phyloP scores from a whole-genome alignment of 1,284 basidiomycete species.

The Cutaneotrichosporon arboriforme region DNA sequence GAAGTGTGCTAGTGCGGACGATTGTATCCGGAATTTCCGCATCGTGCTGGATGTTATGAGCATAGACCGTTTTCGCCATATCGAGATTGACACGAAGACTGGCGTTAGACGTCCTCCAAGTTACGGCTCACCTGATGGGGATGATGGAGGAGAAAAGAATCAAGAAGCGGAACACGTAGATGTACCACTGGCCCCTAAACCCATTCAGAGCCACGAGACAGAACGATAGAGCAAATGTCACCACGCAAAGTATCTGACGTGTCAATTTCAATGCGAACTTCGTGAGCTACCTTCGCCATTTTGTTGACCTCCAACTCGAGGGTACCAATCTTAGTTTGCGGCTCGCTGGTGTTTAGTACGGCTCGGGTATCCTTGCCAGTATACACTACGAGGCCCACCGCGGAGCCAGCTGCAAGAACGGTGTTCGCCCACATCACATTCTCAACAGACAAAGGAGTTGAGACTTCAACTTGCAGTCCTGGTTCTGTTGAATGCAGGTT shows the following conservation, averaged over 20 bases:
- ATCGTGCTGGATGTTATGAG: conserved; percentile 90
- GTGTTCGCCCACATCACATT: conserved; percentile 98
- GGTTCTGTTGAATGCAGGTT: conserved; percentile 57
- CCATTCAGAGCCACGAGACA: conserved; percentile 92
- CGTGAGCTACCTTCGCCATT: conserved; percentile 70
- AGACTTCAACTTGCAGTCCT: conserved; percentile 56
- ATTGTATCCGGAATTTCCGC: conserved; percentile 89
- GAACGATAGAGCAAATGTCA: conserved; percentile 87
- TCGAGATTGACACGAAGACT: conserved; percentile 97
- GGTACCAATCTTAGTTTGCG: conserved; percentile 88
- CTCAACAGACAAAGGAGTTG: conserved; percentile 80
- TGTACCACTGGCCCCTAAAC: conserved; percentile 91
- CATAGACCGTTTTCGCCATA: conserved; percentile 99
- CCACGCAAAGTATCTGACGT: conserved; percentile 78
- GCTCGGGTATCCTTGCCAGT: conserved; percentile 92
- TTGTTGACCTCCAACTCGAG: conserved; percentile 92
- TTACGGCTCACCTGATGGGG: conserved; percentile 77
- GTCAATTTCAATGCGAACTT: conserved; percentile 9
- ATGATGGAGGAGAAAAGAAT: conserved; percentile 99
- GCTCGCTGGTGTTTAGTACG: conserved; percentile 99
- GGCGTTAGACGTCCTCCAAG: not conserved
- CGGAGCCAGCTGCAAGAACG: conserved; percentile 89
- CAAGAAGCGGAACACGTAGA: conserved; percentile 93
- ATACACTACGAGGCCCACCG: conserved; percentile 87
- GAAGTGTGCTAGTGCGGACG: conserved; percentile 91